phyloP scores from a whole-genome alignment of 345 rosid genomes.

The Hevea brasiliensis region DNA sequence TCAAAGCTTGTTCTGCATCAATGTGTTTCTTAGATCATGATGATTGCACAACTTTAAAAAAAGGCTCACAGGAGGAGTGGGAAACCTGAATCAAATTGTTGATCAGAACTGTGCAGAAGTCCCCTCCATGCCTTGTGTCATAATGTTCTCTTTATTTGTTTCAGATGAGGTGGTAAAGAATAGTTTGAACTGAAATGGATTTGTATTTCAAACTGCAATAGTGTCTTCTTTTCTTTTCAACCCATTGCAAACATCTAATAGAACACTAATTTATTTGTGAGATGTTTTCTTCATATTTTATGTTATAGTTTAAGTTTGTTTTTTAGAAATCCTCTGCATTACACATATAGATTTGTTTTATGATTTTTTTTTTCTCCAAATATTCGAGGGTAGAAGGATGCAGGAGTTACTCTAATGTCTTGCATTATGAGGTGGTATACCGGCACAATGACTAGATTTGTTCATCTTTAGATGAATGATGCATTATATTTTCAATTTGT shows the following conservation, averaged over 20 bases:
- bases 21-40: too few species aligned
- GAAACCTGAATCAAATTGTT: background rate
- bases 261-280: background rate
- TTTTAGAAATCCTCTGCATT: background rate
- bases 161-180: background rate
- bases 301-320: background rate
- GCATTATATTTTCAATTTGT: background rate
- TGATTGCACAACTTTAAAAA: background rate
- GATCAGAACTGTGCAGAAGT: background rate
- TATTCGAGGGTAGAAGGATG: background rate
- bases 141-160: background rate
- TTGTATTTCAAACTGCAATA: background rate
- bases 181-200: background rate
- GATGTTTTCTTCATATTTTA: background rate
- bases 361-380: background rate
- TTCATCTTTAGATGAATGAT: background rate
- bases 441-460: background rate
- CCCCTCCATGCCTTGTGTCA: background rate
- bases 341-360: background rate
- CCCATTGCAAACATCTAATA: background rate
- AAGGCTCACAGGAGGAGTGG: background rate
- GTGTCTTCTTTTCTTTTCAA: background rate
- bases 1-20: too few species aligned
- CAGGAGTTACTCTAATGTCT: background rate
- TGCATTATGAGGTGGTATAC: background rate